Conservation (phyloP, 768 basidiomycete species). For the Sporobolomyces roseus region DNA sequence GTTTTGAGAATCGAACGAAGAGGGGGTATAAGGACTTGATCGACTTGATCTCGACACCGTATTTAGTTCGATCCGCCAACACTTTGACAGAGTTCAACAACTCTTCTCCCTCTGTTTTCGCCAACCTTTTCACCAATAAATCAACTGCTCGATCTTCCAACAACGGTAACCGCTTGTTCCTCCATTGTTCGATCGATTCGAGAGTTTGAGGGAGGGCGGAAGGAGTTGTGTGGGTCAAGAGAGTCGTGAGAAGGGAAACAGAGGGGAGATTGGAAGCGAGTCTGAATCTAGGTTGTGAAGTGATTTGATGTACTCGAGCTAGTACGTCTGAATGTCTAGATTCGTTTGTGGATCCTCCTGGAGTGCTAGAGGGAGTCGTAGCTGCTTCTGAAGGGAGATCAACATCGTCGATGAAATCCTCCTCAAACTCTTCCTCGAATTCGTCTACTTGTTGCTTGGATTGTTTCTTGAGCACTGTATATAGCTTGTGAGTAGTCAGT, state of each 20-base stretch:
- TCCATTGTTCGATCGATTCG: slow-evolving; percentile 10
- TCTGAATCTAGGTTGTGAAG: background rate
- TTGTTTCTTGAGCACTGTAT: background rate
- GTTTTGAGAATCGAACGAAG: background rate
- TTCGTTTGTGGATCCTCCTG: background rate
- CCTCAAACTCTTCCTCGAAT: slow-evolving; percentile 24
- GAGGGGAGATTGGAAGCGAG: slow-evolving; percentile 3
- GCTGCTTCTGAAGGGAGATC: background rate
- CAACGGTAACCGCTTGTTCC: background rate
- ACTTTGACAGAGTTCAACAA: slow-evolving; percentile 3
- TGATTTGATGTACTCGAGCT: background rate
- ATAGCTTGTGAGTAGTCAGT: background rate
- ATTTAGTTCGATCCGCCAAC: slow-evolving; percentile 4
- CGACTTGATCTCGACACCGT: slow-evolving; percentile 11
- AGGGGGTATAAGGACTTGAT: slow-evolving; percentile 11
- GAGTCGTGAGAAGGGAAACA: background rate
- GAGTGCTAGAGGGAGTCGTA: background rate
- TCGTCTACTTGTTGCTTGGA: background rate
- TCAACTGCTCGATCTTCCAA: background rate
- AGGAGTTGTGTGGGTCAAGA: background rate
- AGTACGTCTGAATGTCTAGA: background rate
- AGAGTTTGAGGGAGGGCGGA: slow-evolving; percentile 5
- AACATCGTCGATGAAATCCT: slow-evolving; percentile 25
- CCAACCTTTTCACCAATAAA: slow-evolving; percentile 2
- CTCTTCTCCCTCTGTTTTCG: background rate